These are phyloP conservation scores for Canna indica DNA, from an alignment of 176 grass and related monocot species.

Conservation along the genomic window DNA sequence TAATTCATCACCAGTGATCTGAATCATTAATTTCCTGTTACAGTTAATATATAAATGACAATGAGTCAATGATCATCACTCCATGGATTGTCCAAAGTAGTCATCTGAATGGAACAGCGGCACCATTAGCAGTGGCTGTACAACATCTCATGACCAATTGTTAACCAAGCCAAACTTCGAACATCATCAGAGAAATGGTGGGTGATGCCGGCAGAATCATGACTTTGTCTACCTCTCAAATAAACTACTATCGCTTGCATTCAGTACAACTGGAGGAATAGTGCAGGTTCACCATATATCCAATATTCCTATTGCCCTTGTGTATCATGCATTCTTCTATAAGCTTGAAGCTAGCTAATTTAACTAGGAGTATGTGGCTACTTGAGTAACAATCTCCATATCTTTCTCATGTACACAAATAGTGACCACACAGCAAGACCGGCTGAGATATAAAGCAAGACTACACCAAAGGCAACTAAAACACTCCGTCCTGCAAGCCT, in stretches of 20 bases:
- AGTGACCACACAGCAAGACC: slow-evolving; percentile 89
- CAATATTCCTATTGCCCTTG: not conserved
- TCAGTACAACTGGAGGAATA: not conserved
- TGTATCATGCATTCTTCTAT: not conserved
- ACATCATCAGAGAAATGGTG: not conserved
- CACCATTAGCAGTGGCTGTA: not conserved
- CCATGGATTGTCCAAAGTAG: not conserved
- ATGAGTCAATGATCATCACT: not conserved
- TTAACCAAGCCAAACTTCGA: not conserved
- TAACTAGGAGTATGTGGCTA: not conserved
- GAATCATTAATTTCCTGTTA: not conserved
- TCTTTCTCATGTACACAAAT: slow-evolving; percentile 86
- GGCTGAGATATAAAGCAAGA: slow-evolving; percentile 76
- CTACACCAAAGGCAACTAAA: slow-evolving; percentile 46
- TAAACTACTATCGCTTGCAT: not conserved
- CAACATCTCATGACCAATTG: not conserved
- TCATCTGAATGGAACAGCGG: not conserved
- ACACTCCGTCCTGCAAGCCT: slow-evolving; percentile 40
- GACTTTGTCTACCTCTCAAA: not conserved
- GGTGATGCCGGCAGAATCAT: not conserved
- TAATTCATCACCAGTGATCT: not conserved
- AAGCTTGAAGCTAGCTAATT: not conserved
- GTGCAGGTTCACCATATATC: not conserved
- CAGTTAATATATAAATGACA: not conserved
- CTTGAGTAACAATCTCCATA: slow-evolving; percentile 72